Conservation (phyloP, 1,139 yeast species). For the Kodamaea derodonti region DNA sequence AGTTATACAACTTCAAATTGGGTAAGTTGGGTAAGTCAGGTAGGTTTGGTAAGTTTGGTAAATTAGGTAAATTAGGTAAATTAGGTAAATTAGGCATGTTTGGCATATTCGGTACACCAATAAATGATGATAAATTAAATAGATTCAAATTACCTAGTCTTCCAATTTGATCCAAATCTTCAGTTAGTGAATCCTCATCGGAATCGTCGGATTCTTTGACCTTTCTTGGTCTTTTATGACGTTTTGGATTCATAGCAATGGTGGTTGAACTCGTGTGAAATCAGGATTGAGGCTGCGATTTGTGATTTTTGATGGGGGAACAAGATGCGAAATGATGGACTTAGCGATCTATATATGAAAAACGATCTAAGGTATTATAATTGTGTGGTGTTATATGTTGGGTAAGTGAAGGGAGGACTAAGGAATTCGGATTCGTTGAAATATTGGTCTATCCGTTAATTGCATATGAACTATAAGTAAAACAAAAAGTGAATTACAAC, state of each 20-base stretch:
- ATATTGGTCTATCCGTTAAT: too few relatives aligned
- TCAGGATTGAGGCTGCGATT: constrained; percentile 27
- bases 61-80: constrained; percentile 17
- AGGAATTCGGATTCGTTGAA: too few relatives aligned
- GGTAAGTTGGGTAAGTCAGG: constrained; percentile 14
- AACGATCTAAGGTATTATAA: too few relatives aligned
- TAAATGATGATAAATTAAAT: constrained; percentile 11
- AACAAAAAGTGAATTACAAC: too few relatives aligned
- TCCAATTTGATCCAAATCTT: constrained; percentile 47
- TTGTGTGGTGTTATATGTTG: too few relatives aligned
- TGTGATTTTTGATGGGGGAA: too few relatives aligned
- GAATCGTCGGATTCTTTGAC: constrained; percentile 12
- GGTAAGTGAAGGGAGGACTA: too few relatives aligned
- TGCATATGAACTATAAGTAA: too few relatives aligned
- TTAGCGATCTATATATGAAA: too few relatives aligned
- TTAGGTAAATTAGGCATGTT: constrained; percentile 5
- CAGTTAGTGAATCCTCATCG: constrained; percentile 34
- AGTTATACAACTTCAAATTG: neutral
- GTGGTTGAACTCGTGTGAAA: too few relatives aligned
- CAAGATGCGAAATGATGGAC: too few relatives aligned
- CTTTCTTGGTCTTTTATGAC: constrained; percentile 1
- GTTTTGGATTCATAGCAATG: neutral
- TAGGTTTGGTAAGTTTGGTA: constrained; percentile 17
- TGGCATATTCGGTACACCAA: constrained; percentile 12
- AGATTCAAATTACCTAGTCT: constrained; percentile 21